Evolutionary conservation across 83 land plant species (phyloP), one percentile per base, ranked within the genome.

Genomic region (Thuja plicata): DNA sequence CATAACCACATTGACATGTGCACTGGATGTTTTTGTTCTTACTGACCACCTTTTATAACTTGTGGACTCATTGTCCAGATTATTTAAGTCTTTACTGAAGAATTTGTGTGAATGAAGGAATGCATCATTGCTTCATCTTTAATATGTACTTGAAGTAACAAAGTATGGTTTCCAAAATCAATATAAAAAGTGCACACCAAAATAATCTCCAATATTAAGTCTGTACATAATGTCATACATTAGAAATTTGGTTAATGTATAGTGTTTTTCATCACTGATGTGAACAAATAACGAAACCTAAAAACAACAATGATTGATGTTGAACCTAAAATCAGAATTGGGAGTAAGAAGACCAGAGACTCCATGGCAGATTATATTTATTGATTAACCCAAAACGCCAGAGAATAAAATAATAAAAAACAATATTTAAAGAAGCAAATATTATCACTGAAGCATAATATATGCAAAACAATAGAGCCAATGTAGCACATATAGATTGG

Each of bases 31-130:
- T 40, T 95, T 96, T 89, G 30, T 66, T 66, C 71, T 95, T 96
- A 88, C 96, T 96, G 71, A 98, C 99, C 82, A 95, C 90, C 54
- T 92, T 94, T 81, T 97, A 98, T 92, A 95, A 97, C 79, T 93
- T 86, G 96, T 89, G 98, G 99, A 88, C 94, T 94, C 92, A 98
- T 91, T 45, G 99, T 97, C 89, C 97, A 98, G 60, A 96, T 94
- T 21, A 98, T 97, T 87, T 97, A 95, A 79, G 97, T 97, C 89
- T 94, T 91, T 5, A 97, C 96, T 43, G 99, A 84, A 98, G 89
- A 66, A 98, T 97, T 40, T 97, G 96, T 5, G 99, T 96, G 41
- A 98, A 93, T 91, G 95, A 98, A 38, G 96, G 97, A 71, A 97
- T 89, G 80, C 96, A 97, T 27, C 96, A 93, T 27, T 91, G 85